Base-by-base conservation (phyloP, 805 yeast species). In the Candida yuanshanica region DNA sequence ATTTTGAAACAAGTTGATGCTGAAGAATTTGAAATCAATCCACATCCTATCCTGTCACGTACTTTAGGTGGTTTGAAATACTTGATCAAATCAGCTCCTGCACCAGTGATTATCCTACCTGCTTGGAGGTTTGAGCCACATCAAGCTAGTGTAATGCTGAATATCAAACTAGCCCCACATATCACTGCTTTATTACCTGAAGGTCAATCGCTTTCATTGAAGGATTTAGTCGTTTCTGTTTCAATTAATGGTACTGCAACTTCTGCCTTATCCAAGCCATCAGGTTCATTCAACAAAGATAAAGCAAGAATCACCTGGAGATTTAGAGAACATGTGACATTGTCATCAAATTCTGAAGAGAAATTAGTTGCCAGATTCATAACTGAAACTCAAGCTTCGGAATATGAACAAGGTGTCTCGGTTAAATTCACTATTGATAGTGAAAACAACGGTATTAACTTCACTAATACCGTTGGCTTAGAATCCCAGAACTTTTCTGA, bases 281-380 rank as follows among this genome's bases (percentile, higher is more conserved):
- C 84, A 42, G 98, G 97, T 43, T 77, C 95, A 1, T 91, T 89
- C 70, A 87, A 83, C 63, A 83, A 78, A 55, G 97, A 89, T 39
- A 81, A 79, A 56, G 82, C 79, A 51, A 77, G 97, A 63, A 81
- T 93, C 43, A 82, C 93, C 1, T 90, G 97, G 96, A 77, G 83
- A 58, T 78, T 79, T 51, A 65, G 50, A 43, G 68, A 65, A 35
- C 68, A 72, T 11, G 52, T 74, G 10, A 56, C 51, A 4, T 52
- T 78, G 18, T 51, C 51, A 21, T 37, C 37, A 14, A 59, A 59
- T 2, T 55, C 51, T 16, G 89, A 83, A 49, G 81, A 82, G 52
- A 78, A 83, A 53, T 70, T 90, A 34, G 79, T 91, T 55, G 96
- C 95, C 14, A 79, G 96, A 63, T 88, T 91, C 56, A 67, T 81